Evolutionary conservation across 257 asterid species (phyloP), one percentile per base, ranked within the genome.

Genomic region (Nicotiana paniculata): DNA sequence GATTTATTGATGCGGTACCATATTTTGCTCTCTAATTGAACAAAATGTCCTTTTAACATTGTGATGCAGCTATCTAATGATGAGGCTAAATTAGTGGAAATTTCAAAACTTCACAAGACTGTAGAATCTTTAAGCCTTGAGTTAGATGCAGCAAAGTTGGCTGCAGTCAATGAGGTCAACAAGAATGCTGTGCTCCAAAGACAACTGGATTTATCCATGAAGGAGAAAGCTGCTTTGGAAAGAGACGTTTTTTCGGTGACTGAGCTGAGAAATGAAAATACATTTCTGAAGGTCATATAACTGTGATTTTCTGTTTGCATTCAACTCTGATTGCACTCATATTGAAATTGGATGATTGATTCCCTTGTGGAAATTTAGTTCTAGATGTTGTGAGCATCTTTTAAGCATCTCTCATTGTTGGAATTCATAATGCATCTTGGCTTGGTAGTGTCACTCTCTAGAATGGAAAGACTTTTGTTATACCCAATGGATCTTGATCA

Each of bases 101-200:
- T 94, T 57, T 90, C 97, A 81, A 96, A 92, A 90, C 98, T 96
- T 88, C 92, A 92, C 70, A 94, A 96, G 92, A 91, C 90, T 57
- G 90, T 94, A 80, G 98, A 93, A 90, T 92, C 98, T 67, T 86
- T 94, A 77, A 90, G 85, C 83, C 90, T 94, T 86, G 97, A 94
- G 83, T 84, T 93, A 55, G 97, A 96, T 85, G 98, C 98, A 61
- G 95, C 98, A 30, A 96, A 91, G 88, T 97, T 96, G 79, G 93
- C 97, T 78, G 91, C 93, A 77, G 96, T 96, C 68, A 96, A 91
- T 85, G 99, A 93, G 89, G 88, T 85, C 89, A 95, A 94, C 88
- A 96, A 93, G 93, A 94, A 88, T 86, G 89, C 85, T 62, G 89
- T 85, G 86, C 91, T 96, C 58, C 93, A 91, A 83, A 89, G 92